These are phyloP conservation scores for Boehmeria nivea DNA, from an alignment of 306 rosid species.

Conservation along the genomic window DNA sequence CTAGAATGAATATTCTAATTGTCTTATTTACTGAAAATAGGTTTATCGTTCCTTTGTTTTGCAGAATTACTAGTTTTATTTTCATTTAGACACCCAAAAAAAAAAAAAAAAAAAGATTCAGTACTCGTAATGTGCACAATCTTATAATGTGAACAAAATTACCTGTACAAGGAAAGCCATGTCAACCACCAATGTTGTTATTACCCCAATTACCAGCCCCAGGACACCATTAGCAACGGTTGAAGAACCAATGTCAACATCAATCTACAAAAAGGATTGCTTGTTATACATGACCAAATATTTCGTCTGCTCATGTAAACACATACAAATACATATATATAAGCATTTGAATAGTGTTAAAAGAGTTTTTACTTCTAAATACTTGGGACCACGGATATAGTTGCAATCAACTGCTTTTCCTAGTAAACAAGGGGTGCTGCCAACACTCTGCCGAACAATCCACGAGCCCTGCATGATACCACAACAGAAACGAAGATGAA, in stretches of 20 bases:
- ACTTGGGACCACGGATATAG: conserved; percentile 84
- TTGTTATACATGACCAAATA: conserved; percentile 14
- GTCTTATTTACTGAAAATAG: too few relatives aligned
- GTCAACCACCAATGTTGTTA: conserved; percentile 94
- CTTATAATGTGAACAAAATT: neutral
- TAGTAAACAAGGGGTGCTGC: conserved; percentile 91
- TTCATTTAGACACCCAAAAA: neutral
- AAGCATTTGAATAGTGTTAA: neutral
- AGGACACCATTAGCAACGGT: conserved; percentile 99
- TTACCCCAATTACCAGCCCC: conserved; percentile 94
- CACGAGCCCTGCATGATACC: conserved; percentile 81
- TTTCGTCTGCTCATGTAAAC: conserved; percentile 16
- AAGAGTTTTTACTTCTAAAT: conserved; percentile 63
- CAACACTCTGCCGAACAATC: conserved; percentile 99
- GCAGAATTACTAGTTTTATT: too few relatives aligned
- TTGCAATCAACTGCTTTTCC: conserved; percentile 99
- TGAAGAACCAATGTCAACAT: conserved; percentile 98
- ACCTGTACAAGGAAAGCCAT: conserved; percentile 99
- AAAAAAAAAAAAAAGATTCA: neutral
- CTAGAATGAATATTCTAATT: too few relatives aligned
- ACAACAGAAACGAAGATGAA: neutral
- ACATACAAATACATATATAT: neutral
- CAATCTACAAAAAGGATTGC: conserved; percentile 56
- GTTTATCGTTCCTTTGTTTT: too few relatives aligned
- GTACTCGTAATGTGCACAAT: too few relatives aligned